These are phyloP conservation scores for Aspergillus biplanus DNA, from an alignment of 495 filamentous ascomycete species.

Conservation along the genomic window DNA sequence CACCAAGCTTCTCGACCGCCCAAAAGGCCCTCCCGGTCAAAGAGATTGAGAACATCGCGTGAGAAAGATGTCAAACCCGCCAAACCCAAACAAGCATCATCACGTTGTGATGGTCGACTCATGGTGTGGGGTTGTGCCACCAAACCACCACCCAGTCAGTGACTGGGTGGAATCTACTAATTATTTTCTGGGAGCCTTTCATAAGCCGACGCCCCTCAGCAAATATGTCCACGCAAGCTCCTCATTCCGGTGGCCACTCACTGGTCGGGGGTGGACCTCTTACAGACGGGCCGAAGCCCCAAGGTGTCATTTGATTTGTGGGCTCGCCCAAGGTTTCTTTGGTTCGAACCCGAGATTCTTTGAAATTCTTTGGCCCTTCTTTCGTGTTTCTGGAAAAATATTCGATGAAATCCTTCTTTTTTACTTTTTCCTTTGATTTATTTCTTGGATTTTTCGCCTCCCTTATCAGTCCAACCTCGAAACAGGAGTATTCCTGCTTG, in stretches of 20 bases:
- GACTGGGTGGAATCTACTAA: neutral
- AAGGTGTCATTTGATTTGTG: slow-evolving; percentile 22
- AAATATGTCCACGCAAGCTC: slow-evolving; percentile 21
- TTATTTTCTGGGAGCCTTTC: neutral
- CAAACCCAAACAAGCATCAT: slow-evolving; percentile 12
- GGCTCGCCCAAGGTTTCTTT: slow-evolving; percentile 10
- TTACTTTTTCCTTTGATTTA: slow-evolving; percentile 5
- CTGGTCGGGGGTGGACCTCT: slow-evolving; percentile 17
- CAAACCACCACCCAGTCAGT: neutral
- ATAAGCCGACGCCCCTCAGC: slow-evolving; percentile 10
- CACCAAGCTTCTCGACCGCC: slow-evolving; percentile 17
- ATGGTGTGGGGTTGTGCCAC: slow-evolving; percentile 17
- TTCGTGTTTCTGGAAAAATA: slow-evolving; percentile 17
- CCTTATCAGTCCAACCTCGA: slow-evolving; percentile 7
- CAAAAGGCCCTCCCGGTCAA: neutral
- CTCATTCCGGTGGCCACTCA: slow-evolving; percentile 10
- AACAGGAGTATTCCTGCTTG: slow-evolving; percentile 6
- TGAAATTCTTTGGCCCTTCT: slow-evolving; percentile 28
- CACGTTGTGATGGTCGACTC: slow-evolving; percentile 9
- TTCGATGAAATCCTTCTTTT: slow-evolving; percentile 1
- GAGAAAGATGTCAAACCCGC: slow-evolving; percentile 5
- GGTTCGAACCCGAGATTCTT: slow-evolving; percentile 18
- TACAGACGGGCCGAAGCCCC: slow-evolving; percentile 22
- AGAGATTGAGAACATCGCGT: slow-evolving; percentile 7
- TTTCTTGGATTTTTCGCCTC: slow-evolving; percentile 3